Evolutionary conservation across 371 early-diverging fungal species (phyloP).

Genomic region (Mucor circinelloides): DNA sequence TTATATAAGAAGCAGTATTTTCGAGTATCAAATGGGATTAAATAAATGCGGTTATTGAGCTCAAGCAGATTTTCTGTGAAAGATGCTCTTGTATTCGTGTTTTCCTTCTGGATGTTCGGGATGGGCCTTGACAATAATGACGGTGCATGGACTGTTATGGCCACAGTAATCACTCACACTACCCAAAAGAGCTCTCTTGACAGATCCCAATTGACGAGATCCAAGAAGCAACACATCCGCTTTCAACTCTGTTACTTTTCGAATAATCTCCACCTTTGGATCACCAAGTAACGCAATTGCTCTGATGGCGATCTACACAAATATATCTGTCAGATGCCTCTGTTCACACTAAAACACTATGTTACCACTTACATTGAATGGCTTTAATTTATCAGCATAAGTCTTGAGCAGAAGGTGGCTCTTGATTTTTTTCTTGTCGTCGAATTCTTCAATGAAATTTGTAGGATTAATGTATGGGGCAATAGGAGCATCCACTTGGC

Average conservation of each 20-base stretch:
- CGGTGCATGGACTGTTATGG: slow-evolving; percentile 28
- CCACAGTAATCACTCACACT: slow-evolving; percentile 39
- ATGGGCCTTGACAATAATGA: slow-evolving; percentile 26
- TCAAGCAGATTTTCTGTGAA: slow-evolving; percentile 5
- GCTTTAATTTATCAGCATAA: slow-evolving; percentile 23
- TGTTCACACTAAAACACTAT: not conserved
- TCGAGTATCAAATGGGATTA: not conserved
- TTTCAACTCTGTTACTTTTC: slow-evolving; percentile 39
- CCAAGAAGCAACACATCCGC: slow-evolving; percentile 50
- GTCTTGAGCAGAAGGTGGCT: slow-evolving; percentile 22
- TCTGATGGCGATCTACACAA: slow-evolving; percentile 32
- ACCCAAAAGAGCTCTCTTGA: slow-evolving; percentile 35
- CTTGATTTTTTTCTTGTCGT: slow-evolving; percentile 17
- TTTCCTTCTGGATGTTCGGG: slow-evolving; percentile 14
- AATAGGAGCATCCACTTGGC: slow-evolving; percentile 14
- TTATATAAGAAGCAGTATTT: not conserved
- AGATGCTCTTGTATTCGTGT: slow-evolving; percentile 11
- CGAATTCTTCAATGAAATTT: slow-evolving; percentile 20
- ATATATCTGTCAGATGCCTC: not conserved
- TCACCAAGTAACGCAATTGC: slow-evolving; percentile 49
- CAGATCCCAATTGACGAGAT: slow-evolving; percentile 38
- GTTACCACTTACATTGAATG: slow-evolving; percentile 7
- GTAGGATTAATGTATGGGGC: slow-evolving; percentile 23
- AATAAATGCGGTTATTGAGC: not conserved
- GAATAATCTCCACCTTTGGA: slow-evolving; percentile 45